Percentiles rank a stretch among this genome's conserved stretches.
Evolutionary conservation across 805 yeast genomes (phyloP).

Genomic region (Candida ponderosae): DNA sequence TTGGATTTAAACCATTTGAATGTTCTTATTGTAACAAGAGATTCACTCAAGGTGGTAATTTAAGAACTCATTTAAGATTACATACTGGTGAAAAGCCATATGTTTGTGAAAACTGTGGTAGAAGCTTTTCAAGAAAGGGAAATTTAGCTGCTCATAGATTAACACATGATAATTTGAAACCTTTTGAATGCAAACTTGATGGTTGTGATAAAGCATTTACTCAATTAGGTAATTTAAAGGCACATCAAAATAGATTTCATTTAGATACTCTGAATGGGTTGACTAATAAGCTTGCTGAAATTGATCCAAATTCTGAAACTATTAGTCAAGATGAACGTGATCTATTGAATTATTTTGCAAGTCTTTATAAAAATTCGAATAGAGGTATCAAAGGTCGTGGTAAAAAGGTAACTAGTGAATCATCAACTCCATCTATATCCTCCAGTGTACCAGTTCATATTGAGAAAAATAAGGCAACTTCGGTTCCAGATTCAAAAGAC

Average conservation of each 20-base stretch:
- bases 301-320: constrained; percentile 39
- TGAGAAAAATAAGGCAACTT: background rate
- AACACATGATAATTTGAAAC: constrained; percentile 75
- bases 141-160: constrained; percentile 82
- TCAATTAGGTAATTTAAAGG: constrained; percentile 87
- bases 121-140: constrained; percentile 83
- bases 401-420: constrained; percentile 26
- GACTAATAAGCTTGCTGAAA: constrained; percentile 59
- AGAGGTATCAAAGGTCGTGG: constrained; percentile 93
- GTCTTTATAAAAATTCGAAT: constrained; percentile 79
- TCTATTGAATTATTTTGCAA: constrained; percentile 68
- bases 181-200: constrained; percentile 74
- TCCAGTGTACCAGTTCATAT: background rate
- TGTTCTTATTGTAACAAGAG: constrained; percentile 74
- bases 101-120: constrained; percentile 66
- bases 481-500: background rate
- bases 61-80: constrained; percentile 74
- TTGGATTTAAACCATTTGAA: constrained; percentile 78
- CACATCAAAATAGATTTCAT: constrained; percentile 91
- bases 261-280: constrained; percentile 57
- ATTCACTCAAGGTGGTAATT: constrained; percentile 86
- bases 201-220: constrained; percentile 79
- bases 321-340: constrained; percentile 61
- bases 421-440: background rate
- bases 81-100: constrained; percentile 94